phyloP scores from a whole-genome alignment of 495 filamentous ascomycete species.

The Usnea hakonensis region DNA sequence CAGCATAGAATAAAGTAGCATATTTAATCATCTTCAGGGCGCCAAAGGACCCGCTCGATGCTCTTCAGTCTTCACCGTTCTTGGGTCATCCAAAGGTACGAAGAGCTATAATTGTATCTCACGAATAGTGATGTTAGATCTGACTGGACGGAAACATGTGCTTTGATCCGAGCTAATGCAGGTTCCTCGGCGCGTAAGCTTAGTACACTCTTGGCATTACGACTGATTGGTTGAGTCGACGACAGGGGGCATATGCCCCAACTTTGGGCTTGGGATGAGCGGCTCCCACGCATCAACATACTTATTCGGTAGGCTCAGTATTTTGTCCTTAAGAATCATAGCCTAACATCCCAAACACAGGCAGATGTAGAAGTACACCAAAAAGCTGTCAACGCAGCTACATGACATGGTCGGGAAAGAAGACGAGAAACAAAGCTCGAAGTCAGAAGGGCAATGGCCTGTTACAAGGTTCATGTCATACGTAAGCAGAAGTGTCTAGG shows the following conservation, averaged over 20 bases:
- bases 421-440: too few relatives aligned
- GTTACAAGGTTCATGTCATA: too few relatives aligned
- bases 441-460: too few relatives aligned
- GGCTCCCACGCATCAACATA: neutral
- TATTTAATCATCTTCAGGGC: slow-evolving; percentile 4
- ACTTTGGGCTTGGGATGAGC: neutral
- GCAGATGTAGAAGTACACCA: too few relatives aligned
- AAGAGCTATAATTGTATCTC: slow-evolving; percentile 14
- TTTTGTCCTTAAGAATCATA: too few relatives aligned
- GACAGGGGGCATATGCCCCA: neutral
- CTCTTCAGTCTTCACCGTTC: neutral
- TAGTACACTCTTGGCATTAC: neutral
- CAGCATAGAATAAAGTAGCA: neutral
- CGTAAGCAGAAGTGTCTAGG: too few relatives aligned
- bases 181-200: slow-evolving; percentile 14
- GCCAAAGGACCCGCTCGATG: neutral
- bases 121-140: slow-evolving; percentile 1
- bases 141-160: slow-evolving; percentile 9
- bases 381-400: too few relatives aligned
- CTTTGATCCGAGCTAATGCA: slow-evolving; percentile 12
- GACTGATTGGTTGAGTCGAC: neutral
- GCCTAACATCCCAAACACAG: too few relatives aligned
- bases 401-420: too few relatives aligned
- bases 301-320: neutral
- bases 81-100: neutral